Base-by-base conservation (phyloP, 768 basidiomycete species). In the Tylopilus vinaceipallidus region DNA sequence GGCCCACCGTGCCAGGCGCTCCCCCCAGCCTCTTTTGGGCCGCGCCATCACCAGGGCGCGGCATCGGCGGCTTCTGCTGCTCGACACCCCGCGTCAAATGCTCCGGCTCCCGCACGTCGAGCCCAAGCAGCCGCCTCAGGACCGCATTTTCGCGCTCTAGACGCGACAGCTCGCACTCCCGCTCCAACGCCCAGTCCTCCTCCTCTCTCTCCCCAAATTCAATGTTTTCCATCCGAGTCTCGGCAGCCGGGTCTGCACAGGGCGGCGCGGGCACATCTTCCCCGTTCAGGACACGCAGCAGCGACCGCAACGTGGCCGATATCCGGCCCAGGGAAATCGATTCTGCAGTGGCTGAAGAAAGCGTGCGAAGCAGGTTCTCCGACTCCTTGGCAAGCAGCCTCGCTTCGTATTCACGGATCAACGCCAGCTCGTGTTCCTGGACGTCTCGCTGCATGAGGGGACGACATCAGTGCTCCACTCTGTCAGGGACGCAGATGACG, bases 321-420 rank as follows among this genome's bases (percentile, higher is more conserved):
- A 94, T 68, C 23, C 86, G 82, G 13, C 79, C 76, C 22, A 95
- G 76, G 10, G 88, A 80, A 42, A 79, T 75, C 0, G 87, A 89
- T 27, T 86, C 74, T 6, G 79, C 75, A 2, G 84, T 86, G 57
- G 79, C 81, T n/a, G 77, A 71, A 6, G 74, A 73, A 0, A 93
- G 78, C 22, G 82, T 77, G 39, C 75, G 71, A 4, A 74, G 68
- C 4, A 86, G 75, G 40, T 79, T 78, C 56, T 83, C 82, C 26
- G 88, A 86, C 59, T 92, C 89, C 41, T 80, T 77, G 40, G 77
- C 78, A 36, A 91, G 73, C n/a, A 99, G 75, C 54, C 88, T 81
- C 19, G 84, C 79, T 65, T 98, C 95, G 68, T 95, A 97, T 57
- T 97, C 92, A 2, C 90, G 85, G 47, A 94, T 86, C 34, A 97